Percentiles rank a stretch among this genome's conserved stretches.
Conservation (phyloP, 2,329 filamentous ascomycete species). For the Alternaria gaisen region DNA sequence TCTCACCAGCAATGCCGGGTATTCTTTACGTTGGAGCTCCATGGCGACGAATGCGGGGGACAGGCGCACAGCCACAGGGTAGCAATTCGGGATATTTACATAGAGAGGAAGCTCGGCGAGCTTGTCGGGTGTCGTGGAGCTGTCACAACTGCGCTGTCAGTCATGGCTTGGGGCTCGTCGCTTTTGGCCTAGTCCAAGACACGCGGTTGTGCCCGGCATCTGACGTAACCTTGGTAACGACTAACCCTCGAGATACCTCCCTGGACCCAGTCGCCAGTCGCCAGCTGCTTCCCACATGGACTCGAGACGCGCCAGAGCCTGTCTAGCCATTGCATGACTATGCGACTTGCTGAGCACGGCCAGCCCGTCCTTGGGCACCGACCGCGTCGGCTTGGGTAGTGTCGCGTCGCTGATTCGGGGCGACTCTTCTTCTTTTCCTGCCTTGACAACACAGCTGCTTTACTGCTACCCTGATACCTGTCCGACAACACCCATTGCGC, state of each 20-base stretch:
- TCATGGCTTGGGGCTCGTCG: conserved; percentile 34
- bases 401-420: conserved; percentile 14
- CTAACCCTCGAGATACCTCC: conserved; percentile 2
- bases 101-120: conserved; percentile 37
- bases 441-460: conserved; percentile 12
- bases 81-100: conserved; percentile 37
- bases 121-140: conserved; percentile 43
- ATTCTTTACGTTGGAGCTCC: conserved; percentile 84
- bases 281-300: background rate
- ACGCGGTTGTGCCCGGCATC: conserved; percentile 19
- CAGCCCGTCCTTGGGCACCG: conserved; percentile 9
- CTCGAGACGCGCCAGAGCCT: conserved; percentile 7
- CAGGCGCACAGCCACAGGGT: conserved; percentile 40
- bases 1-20: conserved; percentile 89
- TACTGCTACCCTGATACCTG: background rate
- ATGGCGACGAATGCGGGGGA: conserved; percentile 39
- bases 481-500: background rate
- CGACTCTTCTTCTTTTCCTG: conserved; percentile 6
- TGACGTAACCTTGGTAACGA: conserved; percentile 30
- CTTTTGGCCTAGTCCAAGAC: conserved; percentile 30
- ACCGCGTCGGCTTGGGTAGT: conserved; percentile 13
- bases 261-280: background rate
- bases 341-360: background rate
- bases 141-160: conserved; percentile 44
- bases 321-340: conserved; percentile 5